These are phyloP conservation scores for Paramecium biaurelia DNA, from an alignment of 73 alveolate genomes.

Conservation along the genomic window DNA sequence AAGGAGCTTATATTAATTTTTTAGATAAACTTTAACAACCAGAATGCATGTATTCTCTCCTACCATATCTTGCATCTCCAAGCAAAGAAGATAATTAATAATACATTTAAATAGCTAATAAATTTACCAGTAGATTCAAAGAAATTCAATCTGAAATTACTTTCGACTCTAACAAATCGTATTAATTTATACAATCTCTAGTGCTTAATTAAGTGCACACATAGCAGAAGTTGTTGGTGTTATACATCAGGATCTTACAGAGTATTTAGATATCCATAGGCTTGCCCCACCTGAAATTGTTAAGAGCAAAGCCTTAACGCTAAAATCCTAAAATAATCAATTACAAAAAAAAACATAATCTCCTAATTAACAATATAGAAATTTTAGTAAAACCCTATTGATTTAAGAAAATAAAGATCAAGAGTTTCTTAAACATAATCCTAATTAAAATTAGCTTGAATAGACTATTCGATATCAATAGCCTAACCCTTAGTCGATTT, in stretches of 20 bases:
- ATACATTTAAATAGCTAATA: neutral
- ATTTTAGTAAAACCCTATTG: neutral
- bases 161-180: neutral
- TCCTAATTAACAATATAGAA: neutral
- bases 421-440: neutral
- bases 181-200: neutral
- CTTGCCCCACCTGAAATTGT: constrained; percentile 7
- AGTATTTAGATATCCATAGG: neutral
- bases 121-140: neutral
- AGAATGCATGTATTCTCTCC: neutral
- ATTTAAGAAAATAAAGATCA: neutral
- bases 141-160: neutral
- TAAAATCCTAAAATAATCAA: neutral
- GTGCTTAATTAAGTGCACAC: neutral
- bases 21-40: neutral
- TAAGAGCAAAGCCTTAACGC: neutral
- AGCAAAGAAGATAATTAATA: neutral
- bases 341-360: neutral
- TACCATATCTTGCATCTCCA: constrained; percentile 27
- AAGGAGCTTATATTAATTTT: neutral
- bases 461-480: neutral
- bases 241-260: neutral
- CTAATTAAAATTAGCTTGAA: neutral
- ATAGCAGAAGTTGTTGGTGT: neutral
- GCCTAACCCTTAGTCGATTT: neutral